phyloP scores from a whole-genome alignment of 345 rosid genomes.

The Cochlearia excelsa region DNA sequence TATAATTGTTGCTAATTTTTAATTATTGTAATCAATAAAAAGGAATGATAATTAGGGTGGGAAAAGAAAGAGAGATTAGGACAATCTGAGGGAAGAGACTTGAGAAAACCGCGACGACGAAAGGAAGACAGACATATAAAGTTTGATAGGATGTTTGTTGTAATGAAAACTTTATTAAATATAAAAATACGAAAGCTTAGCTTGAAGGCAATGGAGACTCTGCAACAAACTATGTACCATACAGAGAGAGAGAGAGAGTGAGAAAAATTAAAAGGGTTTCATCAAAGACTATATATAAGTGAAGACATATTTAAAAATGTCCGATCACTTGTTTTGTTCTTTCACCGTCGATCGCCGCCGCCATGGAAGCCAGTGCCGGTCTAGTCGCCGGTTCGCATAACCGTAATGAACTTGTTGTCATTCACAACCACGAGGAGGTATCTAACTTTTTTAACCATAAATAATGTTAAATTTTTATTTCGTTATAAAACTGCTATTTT shows the following conservation, averaged over 20 bases:
- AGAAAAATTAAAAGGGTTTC: background rate
- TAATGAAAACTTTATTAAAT: background rate
- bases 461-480: too few relatives aligned
- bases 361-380: constrained; percentile 99
- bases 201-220: constrained; percentile 95
- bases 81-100: background rate
- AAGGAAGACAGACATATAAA: constrained; percentile 16
- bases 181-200: constrained; percentile 56
- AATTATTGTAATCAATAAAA: too few relatives aligned
- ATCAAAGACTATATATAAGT: constrained; percentile 31
- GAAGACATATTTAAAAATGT: constrained; percentile 19
- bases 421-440: constrained; percentile 97
- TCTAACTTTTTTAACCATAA: too few relatives aligned
- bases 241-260: constrained; percentile 37
- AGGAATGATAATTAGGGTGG: too few relatives aligned
- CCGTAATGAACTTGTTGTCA: constrained; percentile 96
- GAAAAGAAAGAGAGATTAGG: too few relatives aligned
- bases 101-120: constrained; percentile 33
- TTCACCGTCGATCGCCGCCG: constrained; percentile 9
- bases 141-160: constrained; percentile 31
- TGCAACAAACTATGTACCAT: constrained; percentile 57
- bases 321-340: constrained; percentile 2
- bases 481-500: too few relatives aligned
- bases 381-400: constrained; percentile 98
- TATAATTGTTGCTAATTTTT: too few relatives aligned